Base-by-base conservation (phyloP, 2,329 filamentous ascomycete species). In the Talaromyces sp. region DNA sequence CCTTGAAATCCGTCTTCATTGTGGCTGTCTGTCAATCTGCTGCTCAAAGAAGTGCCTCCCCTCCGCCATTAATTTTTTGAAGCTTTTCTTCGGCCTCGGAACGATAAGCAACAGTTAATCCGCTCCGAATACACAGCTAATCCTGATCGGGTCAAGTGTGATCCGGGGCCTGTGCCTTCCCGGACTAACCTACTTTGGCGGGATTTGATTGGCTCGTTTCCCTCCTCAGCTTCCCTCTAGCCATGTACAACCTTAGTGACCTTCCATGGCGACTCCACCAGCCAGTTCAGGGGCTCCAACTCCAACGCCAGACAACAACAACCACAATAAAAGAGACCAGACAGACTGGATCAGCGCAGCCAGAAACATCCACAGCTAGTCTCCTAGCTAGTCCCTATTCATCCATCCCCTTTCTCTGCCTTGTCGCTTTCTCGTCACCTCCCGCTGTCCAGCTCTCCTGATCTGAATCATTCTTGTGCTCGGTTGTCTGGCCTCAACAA, bases 1-100 rank as follows among this genome's bases (percentile, higher is more conserved):
- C 94, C 88, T 95, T 96, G 80, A 98, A 99, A 81, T 98, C 94
- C 71, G 93, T 98, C 90, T 98, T 99, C 95, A 99, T 99, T 67
- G 39, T 45, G 56, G n/a, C 39, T 43, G 39, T 39, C 6, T 22
- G 52, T 45, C 33, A 16, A 43, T 64, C 56, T 54, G 43, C 62
- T 60, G 54, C 31, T 41, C 48, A 57, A 24, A 50, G 41, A 52
- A 22, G 6, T 11, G 7, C 33, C 50, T 62, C 65, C 58, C 62
- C 66, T 61, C 50, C 41, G 33, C 54, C 19, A 45, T 43, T 62
- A 68, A 66, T 69, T 66, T 66, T 58, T 58, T 64, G 60, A 60
- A 43, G 63, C 60, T 68, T 65, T 59, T 61, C 54, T 63, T 56
- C 60, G 54, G 52, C 19, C 16, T 45, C 64, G 64, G 64, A 65